Conservation (phyloP, 2,329 filamentous ascomycete genomes). For the Colletotrichum incanum region DNA sequence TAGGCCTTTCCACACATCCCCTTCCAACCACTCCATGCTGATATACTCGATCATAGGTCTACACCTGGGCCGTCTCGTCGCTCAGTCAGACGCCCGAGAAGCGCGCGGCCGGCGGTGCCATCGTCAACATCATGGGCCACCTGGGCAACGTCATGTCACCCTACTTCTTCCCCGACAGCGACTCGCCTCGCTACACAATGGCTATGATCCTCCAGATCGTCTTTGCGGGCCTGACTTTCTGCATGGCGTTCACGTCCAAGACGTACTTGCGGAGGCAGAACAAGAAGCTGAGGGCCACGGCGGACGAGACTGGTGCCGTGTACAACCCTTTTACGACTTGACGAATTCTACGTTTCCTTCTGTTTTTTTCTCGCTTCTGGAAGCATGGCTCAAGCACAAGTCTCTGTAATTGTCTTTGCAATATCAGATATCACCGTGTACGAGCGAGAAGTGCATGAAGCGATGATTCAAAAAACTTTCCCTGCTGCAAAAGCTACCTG, state of each 20-base stretch:
- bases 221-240: slow-evolving; percentile 37
- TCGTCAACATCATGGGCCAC: slow-evolving; percentile 62
- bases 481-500: not conserved
- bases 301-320: slow-evolving; percentile 24
- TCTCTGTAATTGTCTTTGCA: not conserved
- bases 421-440: not conserved
- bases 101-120: slow-evolving; percentile 58
- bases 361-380: not conserved
- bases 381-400: too few species aligned
- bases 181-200: slow-evolving; percentile 58
- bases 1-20: not conserved
- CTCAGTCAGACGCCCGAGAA: slow-evolving; percentile 61
- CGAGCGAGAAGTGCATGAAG: not conserved
- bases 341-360: not conserved
- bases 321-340: slow-evolving; percentile 44
- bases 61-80: slow-evolving; percentile 59
- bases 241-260: slow-evolving; percentile 32
- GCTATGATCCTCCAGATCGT: slow-evolving; percentile 52
- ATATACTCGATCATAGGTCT: slow-evolving; percentile 15
- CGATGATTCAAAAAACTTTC: too few species aligned
- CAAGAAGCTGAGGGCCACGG: slow-evolving; percentile 38
- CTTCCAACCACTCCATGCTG: slow-evolving; percentile 14
- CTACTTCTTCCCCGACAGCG: slow-evolving; percentile 58
- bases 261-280: slow-evolving; percentile 40
- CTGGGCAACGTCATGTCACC: slow-evolving; percentile 62